phyloP scores from a whole-genome alignment of 1,139 yeast species.

The Yamadazyma epiphylla region DNA sequence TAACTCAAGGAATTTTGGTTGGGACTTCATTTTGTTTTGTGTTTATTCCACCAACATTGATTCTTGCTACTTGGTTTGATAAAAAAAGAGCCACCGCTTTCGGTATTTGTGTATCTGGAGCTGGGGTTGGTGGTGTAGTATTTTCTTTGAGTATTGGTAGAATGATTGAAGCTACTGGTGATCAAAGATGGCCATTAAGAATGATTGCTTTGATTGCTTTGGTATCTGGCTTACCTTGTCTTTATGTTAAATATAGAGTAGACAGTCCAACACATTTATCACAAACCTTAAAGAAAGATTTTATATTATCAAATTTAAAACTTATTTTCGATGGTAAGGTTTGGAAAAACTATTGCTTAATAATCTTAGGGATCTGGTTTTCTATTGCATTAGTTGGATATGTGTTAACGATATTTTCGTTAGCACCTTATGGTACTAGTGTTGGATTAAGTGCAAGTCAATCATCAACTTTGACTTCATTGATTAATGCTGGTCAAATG shows the following conservation, averaged over 20 bases:
- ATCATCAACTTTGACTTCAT: slow-evolving; percentile 58
- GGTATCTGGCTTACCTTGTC: slow-evolving; percentile 18
- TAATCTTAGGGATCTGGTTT: slow-evolving; percentile 53
- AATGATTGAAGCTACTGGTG: slow-evolving; percentile 46
- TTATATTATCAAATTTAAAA: slow-evolving; percentile 16
- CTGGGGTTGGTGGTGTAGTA: slow-evolving; percentile 65
- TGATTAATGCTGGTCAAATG: slow-evolving; percentile 60
- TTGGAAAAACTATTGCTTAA: slow-evolving; percentile 33
- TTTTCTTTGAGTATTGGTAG: slow-evolving; percentile 48
- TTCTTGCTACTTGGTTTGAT: slow-evolving; percentile 63
- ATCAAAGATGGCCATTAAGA: slow-evolving; percentile 65
- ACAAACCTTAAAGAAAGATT: slow-evolving; percentile 17
- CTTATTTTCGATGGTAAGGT: slow-evolving; percentile 27
- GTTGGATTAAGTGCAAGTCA: slow-evolving; percentile 53
- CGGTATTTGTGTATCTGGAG: slow-evolving; percentile 59
- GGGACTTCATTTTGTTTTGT: slow-evolving; percentile 60
- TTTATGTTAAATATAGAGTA: slow-evolving; percentile 45
- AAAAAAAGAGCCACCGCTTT: slow-evolving; percentile 54
- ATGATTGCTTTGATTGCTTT: slow-evolving; percentile 43
- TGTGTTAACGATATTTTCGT: slow-evolving; percentile 55
- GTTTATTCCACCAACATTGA: slow-evolving; percentile 55
- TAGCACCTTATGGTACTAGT: slow-evolving; percentile 58
- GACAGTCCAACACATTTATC: slow-evolving; percentile 26
- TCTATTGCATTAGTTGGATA: slow-evolving; percentile 54
- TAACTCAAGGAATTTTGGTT: slow-evolving; percentile 65